Base-by-base conservation (phyloP, 2,329 filamentous ascomycete species). In the Xylariaceae sp. region DNA sequence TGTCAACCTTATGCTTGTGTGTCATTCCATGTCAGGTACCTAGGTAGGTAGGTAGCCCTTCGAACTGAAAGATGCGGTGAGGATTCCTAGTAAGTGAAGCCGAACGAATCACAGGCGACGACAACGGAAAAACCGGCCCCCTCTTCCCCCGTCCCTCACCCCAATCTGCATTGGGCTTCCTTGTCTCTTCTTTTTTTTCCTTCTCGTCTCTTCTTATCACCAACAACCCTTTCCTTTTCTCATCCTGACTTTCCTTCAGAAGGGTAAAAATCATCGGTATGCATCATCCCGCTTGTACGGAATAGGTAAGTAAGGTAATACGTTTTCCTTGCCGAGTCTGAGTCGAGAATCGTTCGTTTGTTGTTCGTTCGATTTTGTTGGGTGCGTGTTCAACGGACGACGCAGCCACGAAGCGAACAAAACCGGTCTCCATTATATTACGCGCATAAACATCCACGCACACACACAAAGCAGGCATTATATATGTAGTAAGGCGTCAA, bases 241-340 rank as follows among this genome's bases (percentile, higher is more conserved):
- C 23, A 30, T 30, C 23, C 23, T 30, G 23, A 4, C 48, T 51
- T 49, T 51, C 47, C 45, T 44, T 18, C 13, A 23, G 51, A 49
- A 23, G 57, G 23, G 23, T 30, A 30, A 39, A 11, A 57, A 51
- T 39, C 49, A 37, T 39, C 39, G 53, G 55, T 23, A 55, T 49
- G 44, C 56, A 35, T 17, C 23, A 30, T 30, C 23, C 52, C 52
- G 18, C 37, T 13, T 52, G 35, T 54, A 53, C 15, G 44, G 48
- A 52, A 37, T 23, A 47, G 11, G 42, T 45, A 45, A 45, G 47
- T 17, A 48, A 2, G 1, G 8, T 18, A 7, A 15, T 4, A 8
- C 45, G 45, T 15, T 8, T n/a, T 9, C 1, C 15, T 10, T 9
- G n/a, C 7, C 11, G 39, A 42, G 23, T 30, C 23, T 30, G 23